These are phyloP conservation scores for Steccherinum ochraceum DNA, from an alignment of 768 basidiomycete species.

Conservation along the genomic window DNA sequence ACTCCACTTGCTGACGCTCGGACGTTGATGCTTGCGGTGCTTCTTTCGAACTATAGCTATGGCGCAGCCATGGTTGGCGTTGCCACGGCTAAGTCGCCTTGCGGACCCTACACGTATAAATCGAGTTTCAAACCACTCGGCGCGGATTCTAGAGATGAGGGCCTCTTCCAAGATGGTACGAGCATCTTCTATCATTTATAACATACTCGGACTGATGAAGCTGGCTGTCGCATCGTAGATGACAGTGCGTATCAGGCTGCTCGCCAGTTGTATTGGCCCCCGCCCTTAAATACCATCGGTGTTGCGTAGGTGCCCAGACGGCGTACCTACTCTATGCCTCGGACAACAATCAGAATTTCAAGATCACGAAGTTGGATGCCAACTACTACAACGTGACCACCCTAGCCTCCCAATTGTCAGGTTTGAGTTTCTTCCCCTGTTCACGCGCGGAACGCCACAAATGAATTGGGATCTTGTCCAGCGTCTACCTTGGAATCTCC, in stretches of 20 bases:
- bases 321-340: slow-evolving; percentile 59
- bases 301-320: slow-evolving; percentile 31
- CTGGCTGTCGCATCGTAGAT: slow-evolving; percentile 14
- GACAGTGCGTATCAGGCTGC: slow-evolving; percentile 3
- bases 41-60: slow-evolving; percentile 37
- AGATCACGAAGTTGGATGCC: slow-evolving; percentile 50
- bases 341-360: slow-evolving; percentile 66
- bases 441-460: not conserved
- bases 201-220: not conserved
- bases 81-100: slow-evolving; percentile 50
- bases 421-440: slow-evolving; percentile 1
- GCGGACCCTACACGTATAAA: slow-evolving; percentile 54
- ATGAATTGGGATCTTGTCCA: slow-evolving; percentile 12
- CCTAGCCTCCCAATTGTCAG: slow-evolving; percentile 34
- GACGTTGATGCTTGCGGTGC: not conserved
- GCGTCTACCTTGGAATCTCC: slow-evolving; percentile 56
- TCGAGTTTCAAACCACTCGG: slow-evolving; percentile 51
- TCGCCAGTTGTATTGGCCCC: not conserved
- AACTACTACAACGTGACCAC: slow-evolving; percentile 53
- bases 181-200: not conserved
- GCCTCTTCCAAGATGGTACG: slow-evolving; percentile 50
- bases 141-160: slow-evolving; percentile 54
- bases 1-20: not conserved
- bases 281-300: slow-evolving; percentile 7
- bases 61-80: slow-evolving; percentile 60